These are phyloP conservation scores for Metschnikowia lachancei DNA, from an alignment of 805 yeast genomes.

Conservation along the genomic window DNA sequence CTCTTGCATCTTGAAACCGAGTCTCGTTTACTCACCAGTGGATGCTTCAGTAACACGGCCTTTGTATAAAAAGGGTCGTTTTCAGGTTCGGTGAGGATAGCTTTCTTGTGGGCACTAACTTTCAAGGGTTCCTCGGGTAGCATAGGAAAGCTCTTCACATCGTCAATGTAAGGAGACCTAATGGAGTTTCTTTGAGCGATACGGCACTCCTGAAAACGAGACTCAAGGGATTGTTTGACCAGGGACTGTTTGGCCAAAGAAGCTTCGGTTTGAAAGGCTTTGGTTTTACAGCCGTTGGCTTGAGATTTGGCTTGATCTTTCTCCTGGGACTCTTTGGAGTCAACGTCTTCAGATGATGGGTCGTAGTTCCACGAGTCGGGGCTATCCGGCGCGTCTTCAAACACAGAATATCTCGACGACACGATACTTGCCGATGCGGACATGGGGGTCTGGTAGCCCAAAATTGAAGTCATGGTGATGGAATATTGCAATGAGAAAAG, in stretches of 20 bases:
- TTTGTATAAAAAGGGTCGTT: no score
- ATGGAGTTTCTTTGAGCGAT: background rate
- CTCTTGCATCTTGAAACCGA: background rate
- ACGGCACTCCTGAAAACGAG: constrained; percentile 1
- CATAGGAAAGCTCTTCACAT: background rate
- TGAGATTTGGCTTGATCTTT: no score
- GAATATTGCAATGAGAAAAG: no score
- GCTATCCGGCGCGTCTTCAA: constrained; percentile 17
- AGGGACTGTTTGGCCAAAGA: no score
- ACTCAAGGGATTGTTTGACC: background rate
- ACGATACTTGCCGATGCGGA: constrained; percentile 7
- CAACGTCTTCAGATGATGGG: background rate
- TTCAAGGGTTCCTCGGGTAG: background rate
- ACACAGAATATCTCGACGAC: constrained; percentile 16
- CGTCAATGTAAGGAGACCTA: background rate
- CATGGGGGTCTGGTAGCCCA: background rate
- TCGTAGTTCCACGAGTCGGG: constrained; percentile 11
- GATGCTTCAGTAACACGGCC: no score
- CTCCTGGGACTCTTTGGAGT: no score
- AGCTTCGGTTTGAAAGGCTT: no score
- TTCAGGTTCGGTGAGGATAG: background rate
- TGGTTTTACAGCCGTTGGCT: no score
- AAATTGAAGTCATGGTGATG: background rate
- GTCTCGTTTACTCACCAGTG: background rate
- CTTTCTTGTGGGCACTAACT: background rate